Percentiles rank a stretch among this genome's conserved stretches.
Evolutionary conservation across 2,329 filamentous ascomycete species (phyloP).

Genomic region (Byssochlamys sp.): DNA sequence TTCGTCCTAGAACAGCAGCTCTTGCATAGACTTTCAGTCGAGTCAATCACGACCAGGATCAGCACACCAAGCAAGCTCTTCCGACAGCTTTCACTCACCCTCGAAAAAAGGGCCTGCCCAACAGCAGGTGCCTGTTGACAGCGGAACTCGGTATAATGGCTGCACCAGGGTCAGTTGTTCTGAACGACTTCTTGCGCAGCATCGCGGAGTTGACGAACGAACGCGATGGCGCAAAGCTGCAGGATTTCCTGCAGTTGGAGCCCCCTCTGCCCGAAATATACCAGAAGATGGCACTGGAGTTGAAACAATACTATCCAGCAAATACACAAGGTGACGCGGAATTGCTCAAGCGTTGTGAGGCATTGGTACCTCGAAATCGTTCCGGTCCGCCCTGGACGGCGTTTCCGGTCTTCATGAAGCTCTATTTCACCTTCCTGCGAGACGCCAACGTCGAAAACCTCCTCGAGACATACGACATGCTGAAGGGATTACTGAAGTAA

Average conservation of each 20-base stretch:
- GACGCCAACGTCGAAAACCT: conserved; percentile 70
- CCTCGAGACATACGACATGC: conserved; percentile 61
- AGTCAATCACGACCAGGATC: neutral
- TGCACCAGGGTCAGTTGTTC: conserved; percentile 28
- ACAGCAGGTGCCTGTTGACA: neutral
- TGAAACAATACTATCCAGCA: conserved; percentile 51
- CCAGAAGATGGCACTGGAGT: conserved; percentile 56
- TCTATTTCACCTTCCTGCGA: conserved; percentile 71
- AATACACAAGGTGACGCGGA: conserved; percentile 47
- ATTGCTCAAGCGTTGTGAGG: conserved; percentile 48
- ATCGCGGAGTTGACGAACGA: conserved; percentile 53
- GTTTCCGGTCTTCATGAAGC: conserved; percentile 68
- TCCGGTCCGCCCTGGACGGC: conserved; percentile 63
- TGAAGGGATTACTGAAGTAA: conserved; percentile 67
- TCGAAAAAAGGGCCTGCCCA: neutral
- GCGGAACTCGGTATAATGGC: neutral
- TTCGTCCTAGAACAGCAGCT: neutral
- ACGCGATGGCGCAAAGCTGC: conserved; percentile 56
- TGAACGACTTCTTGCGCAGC: conserved; percentile 58
- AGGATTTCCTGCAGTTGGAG: conserved; percentile 65
- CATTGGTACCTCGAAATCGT: conserved; percentile 53
- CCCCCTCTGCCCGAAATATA: conserved; percentile 61
- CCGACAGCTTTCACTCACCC: neutral
- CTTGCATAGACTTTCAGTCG: neutral
- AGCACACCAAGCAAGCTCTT: neutral